Evolutionary conservation across 345 rosid genomes (phyloP).

Genomic region (Salix exigua): DNA sequence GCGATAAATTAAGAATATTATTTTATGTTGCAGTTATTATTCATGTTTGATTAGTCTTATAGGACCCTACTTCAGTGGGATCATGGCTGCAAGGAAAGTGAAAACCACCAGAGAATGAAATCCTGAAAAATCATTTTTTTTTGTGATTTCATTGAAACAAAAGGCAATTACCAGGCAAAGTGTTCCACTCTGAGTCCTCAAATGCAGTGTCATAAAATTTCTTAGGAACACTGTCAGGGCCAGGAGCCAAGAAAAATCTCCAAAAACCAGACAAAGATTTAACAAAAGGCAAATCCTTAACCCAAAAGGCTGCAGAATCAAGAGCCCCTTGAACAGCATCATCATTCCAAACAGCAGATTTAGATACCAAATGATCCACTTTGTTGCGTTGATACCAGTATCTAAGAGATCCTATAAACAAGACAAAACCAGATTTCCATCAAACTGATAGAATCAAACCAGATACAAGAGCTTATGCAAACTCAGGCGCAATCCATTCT

Average conservation of each 20-base stretch:
- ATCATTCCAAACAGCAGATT: constrained; percentile 85
- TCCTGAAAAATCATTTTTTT: not conserved
- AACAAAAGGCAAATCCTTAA: constrained; percentile 70
- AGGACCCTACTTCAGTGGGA: not conserved
- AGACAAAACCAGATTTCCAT: too few species aligned
- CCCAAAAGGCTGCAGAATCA: constrained; percentile 75
- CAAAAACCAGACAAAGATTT: constrained; percentile 82
- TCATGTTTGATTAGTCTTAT: not conserved
- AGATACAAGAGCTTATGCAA: not conserved
- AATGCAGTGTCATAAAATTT: constrained; percentile 50
- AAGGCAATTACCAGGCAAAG: constrained; percentile 59
- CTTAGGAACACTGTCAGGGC: constrained; percentile 55
- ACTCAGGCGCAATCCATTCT: not conserved
- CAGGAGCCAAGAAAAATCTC: constrained; percentile 78
- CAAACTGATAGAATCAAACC: not conserved
- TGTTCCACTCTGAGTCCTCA: constrained; percentile 71
- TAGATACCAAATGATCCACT: constrained; percentile 59
- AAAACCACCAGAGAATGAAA: not conserved
- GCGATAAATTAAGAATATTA: not conserved
- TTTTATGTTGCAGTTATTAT: not conserved
- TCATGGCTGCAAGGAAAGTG: not conserved
- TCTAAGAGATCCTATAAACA: constrained; percentile 59
- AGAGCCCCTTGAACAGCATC: constrained; percentile 75
- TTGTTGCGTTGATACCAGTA: constrained; percentile 79
- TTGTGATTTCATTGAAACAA: not conserved